Base-by-base conservation (phyloP, 2,329 filamentous ascomycete species). In the Colletotrichum phormii region DNA sequence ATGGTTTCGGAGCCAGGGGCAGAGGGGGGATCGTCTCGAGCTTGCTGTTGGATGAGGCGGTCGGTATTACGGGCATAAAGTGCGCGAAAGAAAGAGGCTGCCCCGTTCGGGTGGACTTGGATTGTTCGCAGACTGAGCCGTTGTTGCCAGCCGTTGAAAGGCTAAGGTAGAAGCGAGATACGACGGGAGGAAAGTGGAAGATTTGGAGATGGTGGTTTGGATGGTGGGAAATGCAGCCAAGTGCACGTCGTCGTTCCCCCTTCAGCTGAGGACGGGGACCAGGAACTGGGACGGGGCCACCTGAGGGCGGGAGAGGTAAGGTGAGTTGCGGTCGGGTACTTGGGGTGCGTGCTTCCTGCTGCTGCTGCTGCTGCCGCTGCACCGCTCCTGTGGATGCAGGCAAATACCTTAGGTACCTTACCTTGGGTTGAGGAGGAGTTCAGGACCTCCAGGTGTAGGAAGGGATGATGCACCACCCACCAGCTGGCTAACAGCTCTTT, bases 1-100 rank as follows among this genome's bases (percentile, higher is more conserved):
- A 73, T 73, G 71, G 71, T 73, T 73, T 73, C 67, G 71, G 55
- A 73, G 71, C 66, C 71, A 73, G 71, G 66, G 61, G 66, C 71
- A 53, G 67, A 73, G 54, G 71, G 57, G 66, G 60, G 49, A 65
- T 71, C 63, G 66, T 71, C 55, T 73, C 55, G 61, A 71, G 66
- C 60, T 70, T 68, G 54, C 57, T 61, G 54, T 64, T 63, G 66
- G 46, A 62, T 64, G 70, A 70, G 54, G 46, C 26, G 70, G 42
- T 70, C 22, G 54, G 37, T 61, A 37, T 15, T 71, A 58, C 46
- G 29, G 61, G 59, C 61, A 61, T 55, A 71, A 73, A 61, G 61
- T 33, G 57, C 26, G 37, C 15, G 60, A 46, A 35, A 33, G 54
- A 8, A 24, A 49, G 29, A 22, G 42, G 8, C 42, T 37, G 61